Conservation (phyloP, 441 rosid species). For the Aquilaria agallochum region DNA sequence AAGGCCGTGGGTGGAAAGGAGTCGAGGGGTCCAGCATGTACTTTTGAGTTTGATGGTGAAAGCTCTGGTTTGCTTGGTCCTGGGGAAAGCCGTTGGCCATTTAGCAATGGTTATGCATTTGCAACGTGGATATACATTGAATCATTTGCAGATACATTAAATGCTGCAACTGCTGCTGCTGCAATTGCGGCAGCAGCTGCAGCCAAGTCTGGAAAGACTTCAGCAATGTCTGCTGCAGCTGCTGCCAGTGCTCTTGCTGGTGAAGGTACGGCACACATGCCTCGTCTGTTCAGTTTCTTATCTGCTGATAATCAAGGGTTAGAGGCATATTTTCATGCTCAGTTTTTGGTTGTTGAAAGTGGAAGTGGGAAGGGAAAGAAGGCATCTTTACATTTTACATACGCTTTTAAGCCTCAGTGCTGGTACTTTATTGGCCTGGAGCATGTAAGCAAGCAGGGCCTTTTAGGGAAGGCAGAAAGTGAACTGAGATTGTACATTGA, state of each 20-base stretch:
- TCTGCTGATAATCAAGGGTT: conserved; percentile 97
- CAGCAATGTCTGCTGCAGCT: conserved; percentile 99
- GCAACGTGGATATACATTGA: conserved; percentile 99
- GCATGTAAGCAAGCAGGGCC: conserved; percentile 82
- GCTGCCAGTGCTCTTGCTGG: conserved; percentile 99
- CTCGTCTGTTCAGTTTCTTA: conserved; percentile 95
- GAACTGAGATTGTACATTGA: conserved; percentile 91
- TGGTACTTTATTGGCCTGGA: conserved; percentile 98
- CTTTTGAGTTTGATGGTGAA: conserved; percentile 99
- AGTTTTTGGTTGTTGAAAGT: conserved; percentile 97
- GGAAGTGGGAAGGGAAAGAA: conserved; percentile 95
- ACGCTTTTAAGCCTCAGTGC: conserved; percentile 99
- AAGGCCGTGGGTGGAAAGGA: conserved; percentile 95
- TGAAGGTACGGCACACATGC: conserved; percentile 99
- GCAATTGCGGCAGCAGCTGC: conserved; percentile 99
- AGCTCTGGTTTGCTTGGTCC: conserved; percentile 99
- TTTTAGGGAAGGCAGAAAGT: conserved; percentile 91
- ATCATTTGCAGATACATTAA: conserved; percentile 98
- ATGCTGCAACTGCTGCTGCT: conserved; percentile 97
- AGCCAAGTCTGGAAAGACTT: conserved; percentile 97
- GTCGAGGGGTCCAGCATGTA: conserved; percentile 88
- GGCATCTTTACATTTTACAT: conserved; percentile 96
- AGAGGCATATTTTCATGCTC: conserved; percentile 99
- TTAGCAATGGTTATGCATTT: conserved; percentile 90
- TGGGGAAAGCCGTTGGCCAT: conserved; percentile 99